A percentile compares a stretch with the other conserved stretches of the same genome.
phyloP scores from a whole-genome alignment of 2,329 filamentous ascomycete genomes.

The Gremmenia infestans region DNA sequence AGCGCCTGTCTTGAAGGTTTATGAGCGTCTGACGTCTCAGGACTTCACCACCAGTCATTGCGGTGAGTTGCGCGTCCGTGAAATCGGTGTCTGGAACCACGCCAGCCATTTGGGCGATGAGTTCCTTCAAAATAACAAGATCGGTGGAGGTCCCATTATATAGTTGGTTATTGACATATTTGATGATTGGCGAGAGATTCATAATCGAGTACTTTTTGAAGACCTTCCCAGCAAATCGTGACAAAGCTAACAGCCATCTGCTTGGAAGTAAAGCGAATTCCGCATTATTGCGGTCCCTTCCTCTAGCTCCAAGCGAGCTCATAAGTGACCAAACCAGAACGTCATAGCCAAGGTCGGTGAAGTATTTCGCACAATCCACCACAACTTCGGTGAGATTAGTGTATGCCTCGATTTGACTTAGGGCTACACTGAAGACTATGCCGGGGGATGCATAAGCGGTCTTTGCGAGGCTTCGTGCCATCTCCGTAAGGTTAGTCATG shows the following conservation, averaged over 20 bases:
- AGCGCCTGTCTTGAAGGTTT: slow-evolving; percentile 75
- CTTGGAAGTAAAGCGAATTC: slow-evolving; percentile 70
- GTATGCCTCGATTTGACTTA: slow-evolving; percentile 89
- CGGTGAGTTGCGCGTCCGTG: slow-evolving; percentile 80
- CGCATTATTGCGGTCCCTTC: slow-evolving; percentile 57
- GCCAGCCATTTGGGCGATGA: slow-evolving; percentile 89
- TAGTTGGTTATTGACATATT: slow-evolving; percentile 85
- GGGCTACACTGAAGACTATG: slow-evolving; percentile 81
- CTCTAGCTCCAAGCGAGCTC: slow-evolving; percentile 62
- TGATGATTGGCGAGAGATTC: slow-evolving; percentile 77
- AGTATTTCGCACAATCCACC: slow-evolving; percentile 90
- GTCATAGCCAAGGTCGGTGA: slow-evolving; percentile 88
- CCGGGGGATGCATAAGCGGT: slow-evolving; percentile 89
- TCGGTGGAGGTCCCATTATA: slow-evolving; percentile 80
- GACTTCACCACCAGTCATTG: slow-evolving; percentile 80
- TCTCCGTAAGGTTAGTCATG: slow-evolving; percentile 77
- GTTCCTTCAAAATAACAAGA: slow-evolving; percentile 83
- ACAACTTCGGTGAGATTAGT: slow-evolving; percentile 92
- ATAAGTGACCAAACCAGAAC: slow-evolving; percentile 90
- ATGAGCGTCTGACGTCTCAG: slow-evolving; percentile 77
- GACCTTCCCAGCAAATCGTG: slow-evolving; percentile 84
- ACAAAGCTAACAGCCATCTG: slow-evolving; percentile 84
- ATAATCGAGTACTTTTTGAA: slow-evolving; percentile 83
- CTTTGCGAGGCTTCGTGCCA: slow-evolving; percentile 86
- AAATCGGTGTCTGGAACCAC: slow-evolving; percentile 83